Base-by-base conservation (phyloP, 1,284 basidiomycete species). In the Austroboletus niveus region DNA sequence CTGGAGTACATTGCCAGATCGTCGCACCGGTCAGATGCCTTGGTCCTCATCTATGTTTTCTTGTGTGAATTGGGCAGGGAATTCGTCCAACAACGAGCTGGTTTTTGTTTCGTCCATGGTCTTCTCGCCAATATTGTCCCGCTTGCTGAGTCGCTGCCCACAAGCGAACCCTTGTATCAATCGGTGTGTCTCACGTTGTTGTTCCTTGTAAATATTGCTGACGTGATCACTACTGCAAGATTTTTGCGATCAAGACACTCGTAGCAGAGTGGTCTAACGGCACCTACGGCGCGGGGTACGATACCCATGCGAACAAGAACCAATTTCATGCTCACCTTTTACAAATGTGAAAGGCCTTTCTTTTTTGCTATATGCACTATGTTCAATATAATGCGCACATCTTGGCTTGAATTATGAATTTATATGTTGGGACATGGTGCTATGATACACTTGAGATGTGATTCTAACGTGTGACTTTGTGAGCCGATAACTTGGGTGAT, bases 391-490 rank as follows among this genome's bases (percentile, higher is more conserved):
- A 53, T 53, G 24, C 10, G 15, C n/a, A n/a, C 36, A n/a, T 52
- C 43, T 20, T 48, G 42, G 42, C 36, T 51, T 58, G 49, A 42
- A 47, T 53, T 53, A 58, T 52, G 50, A 31, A 53, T 58, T 60
- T 42, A 44, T 48, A 42, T 17, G 44, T 43, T 43, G 17, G 42
- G 46, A 53, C 47, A 52, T 42, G 45, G 44, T 58, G 52, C 40
- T 68, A 69, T 60, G 47, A 57, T 70, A 69, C 66, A 69, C 40
- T 48, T 55, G 45, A 24, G 49, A 53, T 40, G 52, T 48, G 49
- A 22, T 45, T 67, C 42, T 67, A 67, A 42, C 30, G 53, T 62
- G 53, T 60, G 50, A 34, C 17, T 42, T 51, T 49, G 48, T 51
- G 24, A 52, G 40, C 48, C 36, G 41, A 51, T 47, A 42, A 46